Conservation (phyloP, 2,329 filamentous ascomycete genomes). For the Graphiopsis chlorocephala region DNA sequence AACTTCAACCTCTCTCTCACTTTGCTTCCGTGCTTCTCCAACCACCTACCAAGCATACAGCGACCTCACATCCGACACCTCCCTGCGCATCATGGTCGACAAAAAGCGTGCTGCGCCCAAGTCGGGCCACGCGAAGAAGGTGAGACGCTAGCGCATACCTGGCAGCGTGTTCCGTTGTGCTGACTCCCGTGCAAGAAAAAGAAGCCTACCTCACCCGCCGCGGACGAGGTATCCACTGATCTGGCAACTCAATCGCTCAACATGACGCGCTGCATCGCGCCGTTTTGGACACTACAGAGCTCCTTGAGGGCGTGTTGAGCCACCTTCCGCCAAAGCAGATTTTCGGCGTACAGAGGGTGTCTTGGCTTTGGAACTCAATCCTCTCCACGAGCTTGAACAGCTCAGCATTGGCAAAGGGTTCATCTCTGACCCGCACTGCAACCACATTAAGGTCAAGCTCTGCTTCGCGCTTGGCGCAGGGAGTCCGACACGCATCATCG, state of each 20-base stretch:
- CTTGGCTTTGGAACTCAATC: background rate
- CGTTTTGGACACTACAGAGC: constrained; percentile 9
- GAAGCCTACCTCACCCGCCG: background rate
- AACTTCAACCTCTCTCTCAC: background rate
- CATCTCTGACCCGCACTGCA: background rate
- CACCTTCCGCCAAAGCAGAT: background rate
- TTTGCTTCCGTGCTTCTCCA: background rate
- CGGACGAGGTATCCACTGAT: background rate
- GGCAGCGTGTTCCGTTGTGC: background rate
- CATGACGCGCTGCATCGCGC: background rate
- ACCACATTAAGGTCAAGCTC: background rate
- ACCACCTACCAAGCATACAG: too few relatives aligned
- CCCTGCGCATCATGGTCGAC: background rate
- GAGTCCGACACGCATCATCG: background rate
- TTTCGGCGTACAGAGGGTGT: background rate
- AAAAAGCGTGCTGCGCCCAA: background rate
- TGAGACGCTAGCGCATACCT: background rate
- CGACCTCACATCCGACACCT: background rate
- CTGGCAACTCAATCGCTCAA: background rate
- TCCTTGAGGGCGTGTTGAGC: constrained; percentile 5
- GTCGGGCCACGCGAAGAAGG: background rate
- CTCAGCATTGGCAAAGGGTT: background rate
- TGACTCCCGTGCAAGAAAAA: background rate
- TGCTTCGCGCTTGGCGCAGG: background rate
- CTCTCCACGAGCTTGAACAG: background rate